These are phyloP conservation scores for Aspergillus ustus DNA, from an alignment of 2,329 filamentous ascomycete genomes.

Conservation along the genomic window DNA sequence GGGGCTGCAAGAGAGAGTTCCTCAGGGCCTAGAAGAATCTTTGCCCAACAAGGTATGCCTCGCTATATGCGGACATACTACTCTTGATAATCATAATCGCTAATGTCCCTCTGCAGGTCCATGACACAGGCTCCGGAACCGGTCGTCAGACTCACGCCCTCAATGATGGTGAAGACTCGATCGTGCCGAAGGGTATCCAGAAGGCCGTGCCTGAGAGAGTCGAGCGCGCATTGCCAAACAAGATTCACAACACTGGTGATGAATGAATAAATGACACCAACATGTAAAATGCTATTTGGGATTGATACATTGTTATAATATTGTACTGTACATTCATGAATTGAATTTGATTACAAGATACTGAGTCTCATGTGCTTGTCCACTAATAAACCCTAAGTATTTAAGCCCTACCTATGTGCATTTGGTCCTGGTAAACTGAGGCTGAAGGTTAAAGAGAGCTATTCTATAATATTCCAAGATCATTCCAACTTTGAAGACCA, in stretches of 20 bases:
- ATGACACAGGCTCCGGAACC: constrained; percentile 11
- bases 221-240: constrained; percentile 13
- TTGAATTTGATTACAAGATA: no score
- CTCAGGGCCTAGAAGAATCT: not conserved
- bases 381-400: no score
- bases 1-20: not conserved
- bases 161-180: constrained; percentile 14
- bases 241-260: constrained; percentile 16
- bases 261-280: constrained; percentile 2
- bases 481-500: no score
- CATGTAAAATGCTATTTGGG: not conserved
- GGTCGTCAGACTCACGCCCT: constrained; percentile 9
- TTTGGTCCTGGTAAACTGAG: no score
- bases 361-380: no score
- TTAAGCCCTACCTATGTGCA: no score
- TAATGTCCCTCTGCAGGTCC: not conserved
- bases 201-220: constrained; percentile 12
- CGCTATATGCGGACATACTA: not conserved
- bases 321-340: not conserved
- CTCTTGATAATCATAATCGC: not conserved
- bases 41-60: not conserved
- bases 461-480: no score
- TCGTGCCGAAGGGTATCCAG: constrained; percentile 12
- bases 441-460: no score
- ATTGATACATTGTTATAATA: not conserved